Base-by-base conservation (phyloP, 352 stramenopile species). In the Achlya hypogyna region DNA sequence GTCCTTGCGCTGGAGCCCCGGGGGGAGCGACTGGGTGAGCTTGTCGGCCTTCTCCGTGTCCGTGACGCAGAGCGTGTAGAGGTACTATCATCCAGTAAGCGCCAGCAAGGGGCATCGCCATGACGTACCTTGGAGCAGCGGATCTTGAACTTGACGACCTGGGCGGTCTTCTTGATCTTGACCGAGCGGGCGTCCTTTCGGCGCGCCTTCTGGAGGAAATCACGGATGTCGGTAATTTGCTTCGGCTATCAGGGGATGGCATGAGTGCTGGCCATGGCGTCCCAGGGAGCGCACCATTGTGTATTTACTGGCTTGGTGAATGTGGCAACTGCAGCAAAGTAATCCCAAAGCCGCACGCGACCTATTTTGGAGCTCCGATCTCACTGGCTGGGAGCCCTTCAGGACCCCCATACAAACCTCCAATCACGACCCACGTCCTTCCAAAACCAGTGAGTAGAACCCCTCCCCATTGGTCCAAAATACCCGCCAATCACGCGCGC, bases 131-230 rank as follows among this genome's bases (percentile, higher is more conserved):
- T 96, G 74, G 89, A 98, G 95, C 97, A 99, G 75, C 97, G 94
- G 79, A 99, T 99, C 91, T 99, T 99, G 90, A 99, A 99, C 91
- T 99, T 99, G 78, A 97, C 97, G 65, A 98, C 88, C 78, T 92
- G 81, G 72, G 89, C 82, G 71, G 88, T 90, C 93, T 99, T 99
- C 83, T 98, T 98, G 78, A 99, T 99, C 86, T 99, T 99, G 51
- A 99, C 96, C 70, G 97, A 97, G 74, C 96, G 97, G 73, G 97
- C 97, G 89, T 98, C 93, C 81, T 96, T 96, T 87, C 96, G 82
- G 76, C 96, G 93, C 65, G 96, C 96, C 87, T 98, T 99, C 84
- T 98, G 96, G 74, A 99, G 88, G 82, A 99, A 99, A 82, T 99
- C 96, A 74, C 95, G 91, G 78, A 99, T 98, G 80, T 99, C 96